phyloP scores from a whole-genome alignment of 1,284 basidiomycete genomes.

The Boletus nobilissimus region DNA sequence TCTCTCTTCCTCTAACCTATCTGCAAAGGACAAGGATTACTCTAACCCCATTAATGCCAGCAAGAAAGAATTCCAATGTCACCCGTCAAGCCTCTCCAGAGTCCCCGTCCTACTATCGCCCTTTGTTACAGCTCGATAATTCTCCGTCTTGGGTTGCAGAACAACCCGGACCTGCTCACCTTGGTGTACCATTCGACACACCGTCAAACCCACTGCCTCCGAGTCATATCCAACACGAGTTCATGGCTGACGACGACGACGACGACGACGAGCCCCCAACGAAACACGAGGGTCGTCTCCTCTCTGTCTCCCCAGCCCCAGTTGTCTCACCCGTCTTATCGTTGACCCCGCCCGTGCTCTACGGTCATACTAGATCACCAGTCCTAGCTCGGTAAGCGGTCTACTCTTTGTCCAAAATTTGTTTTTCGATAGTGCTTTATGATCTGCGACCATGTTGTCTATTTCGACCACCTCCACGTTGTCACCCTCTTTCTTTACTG shows the following conservation, averaged over 20 bases:
- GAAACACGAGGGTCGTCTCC: conserved; percentile 47
- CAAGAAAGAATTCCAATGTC: conserved; percentile 41
- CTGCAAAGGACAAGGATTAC: conserved; percentile 34
- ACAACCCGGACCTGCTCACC: neutral
- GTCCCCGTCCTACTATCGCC: conserved; percentile 36
- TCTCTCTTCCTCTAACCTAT: conserved; percentile 24
- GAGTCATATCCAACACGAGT: conserved; percentile 6
- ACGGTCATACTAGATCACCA: conserved; percentile 46
- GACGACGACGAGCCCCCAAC: conserved; percentile 35
- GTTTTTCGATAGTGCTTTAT: conserved; percentile 10
- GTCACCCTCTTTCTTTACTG: conserved; percentile 29
- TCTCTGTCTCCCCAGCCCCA: conserved; percentile 29
- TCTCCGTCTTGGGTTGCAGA: conserved; percentile 38
- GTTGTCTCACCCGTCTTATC: conserved; percentile 32
- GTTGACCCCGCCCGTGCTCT: conserved; percentile 24
- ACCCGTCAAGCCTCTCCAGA: conserved; percentile 34
- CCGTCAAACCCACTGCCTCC: no score
- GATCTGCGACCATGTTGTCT: conserved; percentile 4
- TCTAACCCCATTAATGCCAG: conserved; percentile 44
- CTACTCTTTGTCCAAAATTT: no score
- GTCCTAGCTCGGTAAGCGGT: conserved; percentile 45
- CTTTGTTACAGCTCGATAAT: conserved; percentile 46
- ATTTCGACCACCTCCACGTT: conserved; percentile 26
- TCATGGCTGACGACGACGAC: conserved; percentile 31
- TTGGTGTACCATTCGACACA: no score